Evolutionary conservation across 2,329 filamentous ascomycete genomes (phyloP).

Genomic region (Colletotrichum tropicicola): DNA sequence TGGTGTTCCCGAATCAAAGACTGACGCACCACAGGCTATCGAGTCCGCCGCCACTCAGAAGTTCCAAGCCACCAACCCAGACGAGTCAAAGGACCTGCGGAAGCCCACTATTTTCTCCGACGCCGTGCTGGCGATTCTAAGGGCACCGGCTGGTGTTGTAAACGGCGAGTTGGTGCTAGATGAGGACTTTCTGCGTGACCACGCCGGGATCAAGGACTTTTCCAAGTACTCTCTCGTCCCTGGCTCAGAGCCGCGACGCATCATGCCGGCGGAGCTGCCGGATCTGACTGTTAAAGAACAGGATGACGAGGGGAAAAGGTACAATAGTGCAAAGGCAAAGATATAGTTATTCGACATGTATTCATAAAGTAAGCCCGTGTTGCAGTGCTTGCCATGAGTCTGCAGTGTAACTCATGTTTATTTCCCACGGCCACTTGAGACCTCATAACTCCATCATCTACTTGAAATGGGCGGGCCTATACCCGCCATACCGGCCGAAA

Average conservation of each 20-base stretch:
- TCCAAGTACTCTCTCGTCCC: constrained; percentile 75
- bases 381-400: background rate
- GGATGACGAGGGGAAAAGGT: constrained; percentile 77
- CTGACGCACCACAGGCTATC: constrained; percentile 56
- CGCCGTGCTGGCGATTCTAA: constrained; percentile 77
- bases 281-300: constrained; percentile 79
- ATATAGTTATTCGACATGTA: constrained; percentile 37
- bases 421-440: background rate
- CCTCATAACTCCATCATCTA: too few relatives aligned
- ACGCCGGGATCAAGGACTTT: constrained; percentile 75
- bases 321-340: constrained; percentile 67
- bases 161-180: constrained; percentile 80
- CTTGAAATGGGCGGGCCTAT: too few relatives aligned
- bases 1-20: background rate
- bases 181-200: constrained; percentile 79
- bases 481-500: too few relatives aligned
- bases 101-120: constrained; percentile 81
- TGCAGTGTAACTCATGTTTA: background rate
- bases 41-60: constrained; percentile 77
- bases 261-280: constrained; percentile 79
- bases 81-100: constrained; percentile 66
- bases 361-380: background rate
- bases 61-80: constrained; percentile 53
- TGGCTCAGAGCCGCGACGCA: constrained; percentile 72
- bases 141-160: constrained; percentile 65